These are phyloP conservation scores for Candolleomyces aberdarensis DNA, from an alignment of 768 basidiomycete genomes.

Conservation along the genomic window DNA sequence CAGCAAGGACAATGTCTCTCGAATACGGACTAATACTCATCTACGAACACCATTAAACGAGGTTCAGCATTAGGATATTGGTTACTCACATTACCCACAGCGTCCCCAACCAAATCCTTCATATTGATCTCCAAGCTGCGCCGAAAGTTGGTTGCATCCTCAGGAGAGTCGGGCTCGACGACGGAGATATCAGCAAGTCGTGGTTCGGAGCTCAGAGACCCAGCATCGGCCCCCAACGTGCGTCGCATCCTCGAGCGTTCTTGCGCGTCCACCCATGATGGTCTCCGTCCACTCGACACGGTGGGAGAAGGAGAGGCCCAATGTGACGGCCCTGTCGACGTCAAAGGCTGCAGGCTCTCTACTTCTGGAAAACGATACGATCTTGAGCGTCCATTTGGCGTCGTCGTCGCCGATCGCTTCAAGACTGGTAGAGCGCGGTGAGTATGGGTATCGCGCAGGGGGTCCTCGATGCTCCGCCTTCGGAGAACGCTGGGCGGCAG, in stretches of 20 bases:
- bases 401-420: conserved; percentile 6
- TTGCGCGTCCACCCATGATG: not conserved
- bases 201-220: not conserved
- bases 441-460: not conserved
- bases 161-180: conserved; percentile 31
- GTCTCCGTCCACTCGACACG: not conserved
- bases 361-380: not conserved
- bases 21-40: conserved; percentile 91
- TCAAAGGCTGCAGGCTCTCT: not conserved
- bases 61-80: conserved; percentile 2
- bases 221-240: not conserved
- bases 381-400: not conserved
- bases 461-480: not conserved
- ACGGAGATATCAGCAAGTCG: not conserved
- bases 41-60: conserved; percentile 30
- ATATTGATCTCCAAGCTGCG: conserved; percentile 72
- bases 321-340: not conserved
- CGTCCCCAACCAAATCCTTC: conserved; percentile 76
- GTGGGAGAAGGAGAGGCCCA: conserved; percentile 1
- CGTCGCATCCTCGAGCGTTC: not conserved
- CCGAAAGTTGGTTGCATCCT: conserved; percentile 59
- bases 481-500: not conserved
- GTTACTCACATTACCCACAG: conserved; percentile 73
- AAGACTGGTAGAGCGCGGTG: not conserved
- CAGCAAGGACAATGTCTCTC: conserved; percentile 87